Evolutionary conservation across 2,329 filamentous ascomycete genomes (phyloP).

Genomic region (Pseudogymnoascus sp.): DNA sequence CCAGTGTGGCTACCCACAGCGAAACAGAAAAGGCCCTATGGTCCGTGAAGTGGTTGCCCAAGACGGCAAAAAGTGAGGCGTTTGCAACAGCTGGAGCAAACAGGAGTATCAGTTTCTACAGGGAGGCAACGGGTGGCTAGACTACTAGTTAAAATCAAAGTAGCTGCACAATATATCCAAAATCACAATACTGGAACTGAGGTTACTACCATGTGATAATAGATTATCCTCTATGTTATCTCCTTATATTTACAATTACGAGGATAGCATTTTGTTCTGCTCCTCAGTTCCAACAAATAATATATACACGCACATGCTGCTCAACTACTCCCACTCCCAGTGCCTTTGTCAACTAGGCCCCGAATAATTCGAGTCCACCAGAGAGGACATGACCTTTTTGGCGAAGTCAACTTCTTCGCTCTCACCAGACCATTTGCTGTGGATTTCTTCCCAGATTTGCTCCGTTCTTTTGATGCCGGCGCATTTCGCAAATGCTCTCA

Average conservation of each 20-base stretch:
- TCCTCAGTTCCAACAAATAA: not conserved
- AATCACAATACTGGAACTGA: not conserved
- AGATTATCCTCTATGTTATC: not conserved
- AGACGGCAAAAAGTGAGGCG: conserved; percentile 54
- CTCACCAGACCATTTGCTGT: conserved; percentile 25
- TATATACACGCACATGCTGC: not conserved
- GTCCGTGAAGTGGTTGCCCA: conserved; percentile 77
- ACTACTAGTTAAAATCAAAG: not conserved
- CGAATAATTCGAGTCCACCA: conserved; percentile 15
- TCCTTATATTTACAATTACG: not conserved
- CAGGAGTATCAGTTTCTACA: conserved; percentile 70
- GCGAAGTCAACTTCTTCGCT: conserved; percentile 26
- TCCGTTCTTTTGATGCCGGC: conserved; percentile 24
- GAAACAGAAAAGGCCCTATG: conserved; percentile 82
- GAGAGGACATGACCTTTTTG: conserved; percentile 18
- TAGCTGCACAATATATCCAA: conserved; percentile 2
- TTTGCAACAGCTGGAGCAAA: conserved; percentile 77
- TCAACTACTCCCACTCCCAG: not conserved
- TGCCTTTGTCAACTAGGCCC: not conserved
- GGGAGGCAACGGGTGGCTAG: conserved; percentile 64
- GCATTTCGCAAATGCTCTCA: conserved; percentile 55
- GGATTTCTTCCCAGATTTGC: conserved; percentile 27
- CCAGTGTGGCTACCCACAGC: conserved; percentile 87
- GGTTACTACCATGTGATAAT: not conserved
- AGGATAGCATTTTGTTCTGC: not conserved